phyloP scores from a whole-genome alignment of 768 basidiomycete genomes.

The Pleurotus giganteus region DNA sequence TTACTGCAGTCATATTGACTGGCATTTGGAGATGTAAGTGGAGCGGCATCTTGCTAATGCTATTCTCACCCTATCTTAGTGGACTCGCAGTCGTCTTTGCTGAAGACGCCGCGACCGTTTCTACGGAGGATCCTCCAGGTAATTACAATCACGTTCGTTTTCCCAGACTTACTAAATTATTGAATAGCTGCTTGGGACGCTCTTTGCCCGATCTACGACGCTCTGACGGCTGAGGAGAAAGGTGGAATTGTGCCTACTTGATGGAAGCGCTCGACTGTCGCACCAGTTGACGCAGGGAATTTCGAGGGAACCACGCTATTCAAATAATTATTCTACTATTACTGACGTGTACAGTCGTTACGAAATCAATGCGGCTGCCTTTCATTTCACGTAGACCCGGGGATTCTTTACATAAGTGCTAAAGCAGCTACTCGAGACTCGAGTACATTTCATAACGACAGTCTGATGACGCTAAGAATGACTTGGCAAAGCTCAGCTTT shows the following conservation, averaged over 20 bases:
- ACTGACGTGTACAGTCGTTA: too few relatives aligned
- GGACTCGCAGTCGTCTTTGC: constrained; percentile 28
- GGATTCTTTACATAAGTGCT: too few relatives aligned
- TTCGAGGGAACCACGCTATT: not conserved
- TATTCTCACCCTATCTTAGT: not conserved
- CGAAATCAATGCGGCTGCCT: too few relatives aligned
- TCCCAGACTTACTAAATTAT: not conserved
- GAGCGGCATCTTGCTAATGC: not conserved
- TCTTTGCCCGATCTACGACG: constrained; percentile 28
- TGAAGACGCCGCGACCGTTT: constrained; percentile 17
- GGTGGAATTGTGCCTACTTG: not conserved
- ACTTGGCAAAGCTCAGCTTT: too few relatives aligned
- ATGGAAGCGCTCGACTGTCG: not conserved
- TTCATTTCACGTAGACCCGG: too few relatives aligned
- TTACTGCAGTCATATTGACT: constrained; percentile 45
- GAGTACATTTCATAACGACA: too few relatives aligned
- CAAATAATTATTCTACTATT: not conserved
- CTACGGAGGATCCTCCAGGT: constrained; percentile 19
- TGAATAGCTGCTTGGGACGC: constrained; percentile 22
- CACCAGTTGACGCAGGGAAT: not conserved
- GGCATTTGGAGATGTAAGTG: constrained; percentile 43
- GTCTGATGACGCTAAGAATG: too few relatives aligned
- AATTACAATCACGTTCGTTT: not conserved
- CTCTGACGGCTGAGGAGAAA: constrained; percentile 2
- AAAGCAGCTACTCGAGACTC: too few relatives aligned